A percentile compares a stretch with the other conserved stretches of the same genome.
Conservation (phyloP, 352 stramenopile genomes). For the Nothophytophthora sp. region DNA sequence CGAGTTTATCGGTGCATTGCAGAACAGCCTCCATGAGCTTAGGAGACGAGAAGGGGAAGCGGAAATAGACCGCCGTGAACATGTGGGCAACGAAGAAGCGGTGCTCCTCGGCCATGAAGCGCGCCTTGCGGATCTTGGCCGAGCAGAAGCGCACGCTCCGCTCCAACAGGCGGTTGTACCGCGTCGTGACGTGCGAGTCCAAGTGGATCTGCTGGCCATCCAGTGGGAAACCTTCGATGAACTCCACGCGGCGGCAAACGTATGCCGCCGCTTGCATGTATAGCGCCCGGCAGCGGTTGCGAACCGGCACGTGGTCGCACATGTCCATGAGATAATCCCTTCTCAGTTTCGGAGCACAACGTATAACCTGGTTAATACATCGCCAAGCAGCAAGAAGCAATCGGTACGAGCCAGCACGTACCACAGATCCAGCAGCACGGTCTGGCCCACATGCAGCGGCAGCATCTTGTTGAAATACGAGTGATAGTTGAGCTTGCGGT, state of each 20-base stretch:
- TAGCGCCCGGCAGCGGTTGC: slow-evolving; percentile 67
- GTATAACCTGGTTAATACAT: neutral
- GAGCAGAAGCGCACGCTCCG: slow-evolving; percentile 62
- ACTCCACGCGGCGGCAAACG: slow-evolving; percentile 79
- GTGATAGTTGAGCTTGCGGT: slow-evolving; percentile 52
- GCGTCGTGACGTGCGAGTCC: slow-evolving; percentile 49
- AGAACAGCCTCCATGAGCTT: slow-evolving; percentile 56
- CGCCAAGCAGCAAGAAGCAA: neutral
- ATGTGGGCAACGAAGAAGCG: slow-evolving; percentile 74
- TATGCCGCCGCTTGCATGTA: slow-evolving; percentile 74
- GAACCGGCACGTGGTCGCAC: slow-evolving; percentile 72
- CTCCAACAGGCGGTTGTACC: slow-evolving; percentile 62
- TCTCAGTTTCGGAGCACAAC: slow-evolving; percentile 2
- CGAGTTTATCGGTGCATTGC: slow-evolving; percentile 57
- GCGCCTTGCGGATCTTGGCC: slow-evolving; percentile 62
- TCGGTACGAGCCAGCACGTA: slow-evolving; percentile 30
- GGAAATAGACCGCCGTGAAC: slow-evolving; percentile 67
- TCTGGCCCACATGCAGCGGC: slow-evolving; percentile 64
- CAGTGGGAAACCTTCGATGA: slow-evolving; percentile 68
- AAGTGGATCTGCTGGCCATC: slow-evolving; percentile 55
- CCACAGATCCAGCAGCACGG: slow-evolving; percentile 75
- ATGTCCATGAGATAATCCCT: slow-evolving; percentile 86
- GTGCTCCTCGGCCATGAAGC: slow-evolving; percentile 73
- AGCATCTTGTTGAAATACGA: slow-evolving; percentile 81
- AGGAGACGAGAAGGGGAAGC: slow-evolving; percentile 51